These are phyloP conservation scores for Fusarium sp. DNA, from an alignment of 2,329 filamentous ascomycete genomes.

Conservation along the genomic window DNA sequence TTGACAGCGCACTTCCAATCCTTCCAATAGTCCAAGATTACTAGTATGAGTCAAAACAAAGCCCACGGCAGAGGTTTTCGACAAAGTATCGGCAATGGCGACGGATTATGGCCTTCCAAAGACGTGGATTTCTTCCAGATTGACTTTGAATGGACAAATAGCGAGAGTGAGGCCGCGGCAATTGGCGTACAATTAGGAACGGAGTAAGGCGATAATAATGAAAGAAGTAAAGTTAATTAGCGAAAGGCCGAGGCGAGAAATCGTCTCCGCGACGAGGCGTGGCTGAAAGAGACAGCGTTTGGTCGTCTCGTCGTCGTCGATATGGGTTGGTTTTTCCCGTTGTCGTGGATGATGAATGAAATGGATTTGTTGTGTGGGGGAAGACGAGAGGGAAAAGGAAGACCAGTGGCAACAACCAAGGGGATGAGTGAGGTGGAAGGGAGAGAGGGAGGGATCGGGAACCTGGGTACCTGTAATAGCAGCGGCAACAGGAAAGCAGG, in stretches of 20 bases:
- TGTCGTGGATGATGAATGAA: slow-evolving; percentile 40
- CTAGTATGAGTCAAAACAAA: not conserved
- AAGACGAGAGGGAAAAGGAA: slow-evolving; percentile 33
- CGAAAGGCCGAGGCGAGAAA: slow-evolving; percentile 42
- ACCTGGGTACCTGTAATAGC: slow-evolving; percentile 23
- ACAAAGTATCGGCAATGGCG: slow-evolving; percentile 1
- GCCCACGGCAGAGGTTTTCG: not conserved
- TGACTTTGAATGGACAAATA: slow-evolving; percentile 20
- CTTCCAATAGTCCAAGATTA: not conserved
- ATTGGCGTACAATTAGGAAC: slow-evolving; percentile 32
- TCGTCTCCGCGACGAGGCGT: slow-evolving; percentile 44
- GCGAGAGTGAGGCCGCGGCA: slow-evolving; percentile 37
- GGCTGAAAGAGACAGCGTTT: slow-evolving; percentile 32
- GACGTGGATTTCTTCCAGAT: slow-evolving; percentile 24
- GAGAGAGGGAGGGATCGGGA: slow-evolving; percentile 26
- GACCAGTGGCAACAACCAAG: slow-evolving; percentile 24
- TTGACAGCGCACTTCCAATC: not conserved
- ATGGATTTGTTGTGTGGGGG: slow-evolving; percentile 39
- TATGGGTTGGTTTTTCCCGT: slow-evolving; percentile 27
- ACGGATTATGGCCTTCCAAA: slow-evolving; percentile 20
- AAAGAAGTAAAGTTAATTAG: slow-evolving; percentile 32
- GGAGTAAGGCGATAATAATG: slow-evolving; percentile 28
- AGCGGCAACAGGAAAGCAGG: slow-evolving; percentile 28
- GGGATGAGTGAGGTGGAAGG: slow-evolving; percentile 24
- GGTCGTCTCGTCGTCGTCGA: slow-evolving; percentile 42